Evolutionary conservation across 2,329 filamentous ascomycete species (phyloP).

Genomic region (Penicillium rolfsii): DNA sequence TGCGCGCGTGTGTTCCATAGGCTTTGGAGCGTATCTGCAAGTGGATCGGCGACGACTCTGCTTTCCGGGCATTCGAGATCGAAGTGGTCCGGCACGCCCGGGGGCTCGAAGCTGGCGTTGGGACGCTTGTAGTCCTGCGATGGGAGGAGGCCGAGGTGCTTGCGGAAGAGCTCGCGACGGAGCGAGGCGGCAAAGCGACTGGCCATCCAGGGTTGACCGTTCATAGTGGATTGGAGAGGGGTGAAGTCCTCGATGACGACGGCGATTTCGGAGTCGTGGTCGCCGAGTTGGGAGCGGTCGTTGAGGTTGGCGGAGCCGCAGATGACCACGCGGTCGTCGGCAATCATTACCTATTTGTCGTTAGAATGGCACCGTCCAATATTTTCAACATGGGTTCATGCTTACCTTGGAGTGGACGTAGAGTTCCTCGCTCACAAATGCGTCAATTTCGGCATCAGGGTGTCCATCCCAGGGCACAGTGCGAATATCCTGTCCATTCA

Average conservation of each 20-base stretch:
- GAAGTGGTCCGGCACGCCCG: conserved; percentile 59
- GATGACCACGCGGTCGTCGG: conserved; percentile 81
- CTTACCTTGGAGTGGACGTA: conserved; percentile 62
- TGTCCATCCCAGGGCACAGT: conserved; percentile 62
- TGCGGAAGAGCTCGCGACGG: conserved; percentile 81
- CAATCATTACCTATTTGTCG: conserved; percentile 64
- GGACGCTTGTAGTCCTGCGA: conserved; percentile 69
- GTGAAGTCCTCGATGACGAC: conserved; percentile 87
- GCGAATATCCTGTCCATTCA: conserved; percentile 70
- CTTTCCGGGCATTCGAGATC: conserved; percentile 57
- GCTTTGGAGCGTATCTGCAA: conserved; percentile 58
- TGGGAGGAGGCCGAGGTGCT: conserved; percentile 81
- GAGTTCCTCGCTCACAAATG: conserved; percentile 65
- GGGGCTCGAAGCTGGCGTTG: conserved; percentile 61
- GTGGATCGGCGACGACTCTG: conserved; percentile 59
- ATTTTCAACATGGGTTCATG: neutral
- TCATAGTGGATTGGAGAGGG: conserved; percentile 72
- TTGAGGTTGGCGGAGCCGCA: conserved; percentile 91
- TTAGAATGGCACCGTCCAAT: conserved; percentile 15
- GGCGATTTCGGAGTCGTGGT: conserved; percentile 87
- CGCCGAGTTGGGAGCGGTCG: conserved; percentile 83
- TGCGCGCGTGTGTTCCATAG: conserved; percentile 62
- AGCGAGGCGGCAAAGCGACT: conserved; percentile 82
- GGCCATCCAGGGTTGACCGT: conserved; percentile 74
- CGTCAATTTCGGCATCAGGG: conserved; percentile 61